Evolutionary conservation across 2,329 filamentous ascomycete genomes (phyloP).

Genomic region (Plectosphaerella cucumerina): DNA sequence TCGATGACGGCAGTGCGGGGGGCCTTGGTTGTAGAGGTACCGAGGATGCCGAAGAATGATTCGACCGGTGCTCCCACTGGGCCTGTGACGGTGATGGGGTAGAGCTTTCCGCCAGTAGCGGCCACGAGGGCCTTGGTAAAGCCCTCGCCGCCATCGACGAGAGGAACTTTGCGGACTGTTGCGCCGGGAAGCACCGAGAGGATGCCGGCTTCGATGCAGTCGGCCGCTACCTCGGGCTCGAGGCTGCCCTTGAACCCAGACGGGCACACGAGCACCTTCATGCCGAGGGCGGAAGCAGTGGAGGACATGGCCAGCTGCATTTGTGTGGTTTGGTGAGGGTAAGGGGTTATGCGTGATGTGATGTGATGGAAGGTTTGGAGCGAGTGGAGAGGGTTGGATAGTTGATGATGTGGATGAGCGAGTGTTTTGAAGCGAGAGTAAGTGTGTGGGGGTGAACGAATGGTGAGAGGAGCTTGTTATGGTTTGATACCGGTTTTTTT

Average conservation of each 20-base stretch:
- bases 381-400: neutral
- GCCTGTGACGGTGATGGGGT: slow-evolving; percentile 33
- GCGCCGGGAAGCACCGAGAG: slow-evolving; percentile 37
- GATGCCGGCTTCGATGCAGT: slow-evolving; percentile 49
- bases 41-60: slow-evolving; percentile 43
- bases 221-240: slow-evolving; percentile 40
- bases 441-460: neutral
- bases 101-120: slow-evolving; percentile 34
- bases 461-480: neutral
- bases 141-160: slow-evolving; percentile 50
- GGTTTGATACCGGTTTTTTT: neutral
- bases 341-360: neutral
- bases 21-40: slow-evolving; percentile 6
- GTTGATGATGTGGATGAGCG: neutral
- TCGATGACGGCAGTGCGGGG: slow-evolving; percentile 41
- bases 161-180: slow-evolving; percentile 39
- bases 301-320: slow-evolving; percentile 4
- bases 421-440: neutral
- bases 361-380: neutral
- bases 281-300: slow-evolving; percentile 14
- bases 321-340: neutral
- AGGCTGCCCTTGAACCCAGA: slow-evolving; percentile 53
- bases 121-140: slow-evolving; percentile 42
- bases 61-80: slow-evolving; percentile 34
- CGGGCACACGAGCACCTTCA: slow-evolving; percentile 41